Evolutionary conservation across 2,329 filamentous ascomycete genomes (phyloP), one percentile per base, ranked within the genome.

Genomic region (Colletotrichum zoysiae): DNA sequence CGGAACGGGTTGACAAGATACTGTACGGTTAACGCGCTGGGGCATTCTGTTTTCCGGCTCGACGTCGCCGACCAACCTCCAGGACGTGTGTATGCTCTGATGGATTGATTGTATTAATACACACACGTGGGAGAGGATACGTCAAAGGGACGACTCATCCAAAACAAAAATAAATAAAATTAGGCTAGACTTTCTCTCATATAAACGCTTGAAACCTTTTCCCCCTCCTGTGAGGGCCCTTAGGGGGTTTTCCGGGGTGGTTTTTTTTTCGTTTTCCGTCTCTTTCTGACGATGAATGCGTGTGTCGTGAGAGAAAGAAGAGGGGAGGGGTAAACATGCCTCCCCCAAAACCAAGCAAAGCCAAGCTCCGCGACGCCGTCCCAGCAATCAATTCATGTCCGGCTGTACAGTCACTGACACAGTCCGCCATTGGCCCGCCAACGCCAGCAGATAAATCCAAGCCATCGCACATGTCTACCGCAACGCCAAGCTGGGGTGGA

Each of bases 1-100:
- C 87, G 4, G 93, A 97, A 78, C 88, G 89, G 84, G 95, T 97
- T 0, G 80, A 83, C 55, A 77, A 79, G 62, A 74, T 90, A 62
- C 73, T 90, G 65, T 88, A 90, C 69, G 80, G 80, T 56, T 78
- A 23, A 63, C 16, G 14, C 46, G 65, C 18, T 73, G 53, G 53
- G 50, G 70, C 67, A 61, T 66, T 71, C 60, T 61, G 65, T 33
- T 65, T 57, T 67, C 57, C 48, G 42, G 58, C 62, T 53, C 65
- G 44, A 63, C 55, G 26, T 30, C 14, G 14, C 56, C 67, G 33
- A 61, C 33, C 35, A 63, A 63, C 42, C 20, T 46, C 23, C 53
- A 58, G 26, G 48, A 40, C 46, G 50, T 40, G 50, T 40, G n/a
- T 23, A 33, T 53, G 57, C 51, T 68, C 44, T 33, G 30, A 58